Evolutionary conservation across 106 monocot genomes (phyloP).

Genomic region (Triglochin maritima): DNA sequence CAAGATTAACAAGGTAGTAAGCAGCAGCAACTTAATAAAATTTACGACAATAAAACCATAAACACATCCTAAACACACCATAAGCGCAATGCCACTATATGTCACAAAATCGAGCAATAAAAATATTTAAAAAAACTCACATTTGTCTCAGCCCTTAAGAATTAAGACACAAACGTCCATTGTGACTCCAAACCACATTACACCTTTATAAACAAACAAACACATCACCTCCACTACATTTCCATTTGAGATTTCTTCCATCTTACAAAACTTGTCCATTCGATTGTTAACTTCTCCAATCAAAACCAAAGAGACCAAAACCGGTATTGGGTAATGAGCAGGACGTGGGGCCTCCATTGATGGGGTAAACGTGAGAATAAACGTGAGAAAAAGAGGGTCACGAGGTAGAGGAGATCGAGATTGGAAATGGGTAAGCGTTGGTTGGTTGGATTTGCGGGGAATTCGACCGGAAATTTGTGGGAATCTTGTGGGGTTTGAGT

Average conservation of each 20-base stretch:
- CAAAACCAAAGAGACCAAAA: not conserved
- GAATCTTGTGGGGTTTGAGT: too few relatives aligned
- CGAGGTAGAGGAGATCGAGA: not conserved
- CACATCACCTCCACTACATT: not conserved
- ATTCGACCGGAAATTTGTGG: not conserved
- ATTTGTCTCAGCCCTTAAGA: not conserved
- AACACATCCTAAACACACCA: not conserved
- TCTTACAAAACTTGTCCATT: not conserved
- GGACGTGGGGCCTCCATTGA: not conserved
- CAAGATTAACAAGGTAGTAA: too few relatives aligned
- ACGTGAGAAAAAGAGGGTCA: not conserved
- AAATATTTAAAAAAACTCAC: not conserved
- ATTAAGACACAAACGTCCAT: not conserved
- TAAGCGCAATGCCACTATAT: not conserved
- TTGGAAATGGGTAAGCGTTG: not conserved
- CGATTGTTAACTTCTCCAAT: not conserved
- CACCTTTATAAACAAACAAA: not conserved
- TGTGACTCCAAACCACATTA: not conserved
- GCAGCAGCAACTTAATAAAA: too few relatives aligned
- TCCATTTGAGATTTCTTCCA: constrained; percentile 1
- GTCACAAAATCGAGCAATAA: not conserved
- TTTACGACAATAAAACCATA: too few relatives aligned
- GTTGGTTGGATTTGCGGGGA: not conserved
- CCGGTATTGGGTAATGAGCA: not conserved
- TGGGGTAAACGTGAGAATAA: not conserved